These are phyloP conservation scores for Penicillium griseofulvum DNA, from an alignment of 2,329 filamentous ascomycete genomes.

Conservation along the genomic window DNA sequence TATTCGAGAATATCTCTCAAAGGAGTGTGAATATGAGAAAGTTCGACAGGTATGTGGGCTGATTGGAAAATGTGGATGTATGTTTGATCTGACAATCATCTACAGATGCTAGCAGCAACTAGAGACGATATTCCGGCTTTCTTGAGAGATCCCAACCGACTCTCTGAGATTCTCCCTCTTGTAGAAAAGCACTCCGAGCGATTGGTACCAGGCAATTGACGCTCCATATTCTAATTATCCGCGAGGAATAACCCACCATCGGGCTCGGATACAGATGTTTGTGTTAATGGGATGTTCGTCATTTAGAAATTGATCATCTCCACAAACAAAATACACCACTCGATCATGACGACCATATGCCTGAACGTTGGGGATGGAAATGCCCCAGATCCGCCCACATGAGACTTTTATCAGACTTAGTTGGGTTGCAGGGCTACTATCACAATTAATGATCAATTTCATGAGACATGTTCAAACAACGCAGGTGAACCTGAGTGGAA, in stretches of 20 bases:
- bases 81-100: background rate
- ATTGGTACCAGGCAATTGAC: conserved; percentile 32
- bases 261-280: background rate
- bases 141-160: conserved; percentile 74
- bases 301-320: background rate
- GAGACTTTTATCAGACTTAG: background rate
- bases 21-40: conserved; percentile 75
- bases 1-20: conserved; percentile 84
- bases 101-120: conserved; percentile 51
- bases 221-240: background rate
- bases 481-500: background rate
- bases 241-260: background rate
- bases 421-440: background rate
- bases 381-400: background rate
- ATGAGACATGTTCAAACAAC: background rate
- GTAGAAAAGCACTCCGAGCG: conserved; percentile 67
- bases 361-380: background rate
- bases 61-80: background rate
- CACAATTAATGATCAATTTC: background rate
- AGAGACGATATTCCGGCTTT: conserved; percentile 74
- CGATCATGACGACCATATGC: background rate
- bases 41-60: conserved; percentile 63
- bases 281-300: background rate
- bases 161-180: conserved; percentile 67
- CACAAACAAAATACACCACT: background rate